A percentile compares a stretch with the other conserved stretches of the same genome.
Conservation (phyloP, 306 rosid species). For the Dalbergia cultrata region DNA sequence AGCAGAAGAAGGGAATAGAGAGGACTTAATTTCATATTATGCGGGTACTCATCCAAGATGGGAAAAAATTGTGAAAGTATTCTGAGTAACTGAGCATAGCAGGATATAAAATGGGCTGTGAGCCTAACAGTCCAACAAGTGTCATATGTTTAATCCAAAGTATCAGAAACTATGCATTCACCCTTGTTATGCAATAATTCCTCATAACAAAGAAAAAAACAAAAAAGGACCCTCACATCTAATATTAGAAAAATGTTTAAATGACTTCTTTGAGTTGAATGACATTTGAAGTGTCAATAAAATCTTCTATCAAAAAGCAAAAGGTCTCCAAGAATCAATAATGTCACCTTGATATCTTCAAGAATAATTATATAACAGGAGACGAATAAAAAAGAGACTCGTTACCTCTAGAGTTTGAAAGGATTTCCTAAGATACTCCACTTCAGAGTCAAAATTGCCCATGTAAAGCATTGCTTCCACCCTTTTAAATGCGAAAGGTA, state of each 20-base stretch:
- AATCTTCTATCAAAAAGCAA: constrained; percentile 4
- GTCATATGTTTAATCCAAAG: background rate
- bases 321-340: background rate
- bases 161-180: background rate
- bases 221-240: background rate
- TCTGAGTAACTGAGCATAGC: background rate
- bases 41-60: background rate
- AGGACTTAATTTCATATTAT: background rate
- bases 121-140: background rate
- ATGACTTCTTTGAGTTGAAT: background rate
- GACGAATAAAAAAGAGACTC: background rate
- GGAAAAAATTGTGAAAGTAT: constrained; percentile 58
- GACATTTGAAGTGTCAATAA: background rate
- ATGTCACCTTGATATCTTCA: background rate
- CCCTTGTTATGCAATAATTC: background rate
- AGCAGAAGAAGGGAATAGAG: background rate
- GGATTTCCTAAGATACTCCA: constrained; percentile 80
- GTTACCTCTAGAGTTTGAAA: constrained; percentile 86
- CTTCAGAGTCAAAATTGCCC: constrained; percentile 90
- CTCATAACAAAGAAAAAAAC: background rate
- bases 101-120: background rate
- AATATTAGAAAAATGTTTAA: background rate
- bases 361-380: constrained; percentile 1
- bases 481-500: constrained; percentile 90
- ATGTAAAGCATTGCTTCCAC: constrained; percentile 90